Conservation (phyloP, 176 grass and related monocot species). For the Thalia dealbata region DNA sequence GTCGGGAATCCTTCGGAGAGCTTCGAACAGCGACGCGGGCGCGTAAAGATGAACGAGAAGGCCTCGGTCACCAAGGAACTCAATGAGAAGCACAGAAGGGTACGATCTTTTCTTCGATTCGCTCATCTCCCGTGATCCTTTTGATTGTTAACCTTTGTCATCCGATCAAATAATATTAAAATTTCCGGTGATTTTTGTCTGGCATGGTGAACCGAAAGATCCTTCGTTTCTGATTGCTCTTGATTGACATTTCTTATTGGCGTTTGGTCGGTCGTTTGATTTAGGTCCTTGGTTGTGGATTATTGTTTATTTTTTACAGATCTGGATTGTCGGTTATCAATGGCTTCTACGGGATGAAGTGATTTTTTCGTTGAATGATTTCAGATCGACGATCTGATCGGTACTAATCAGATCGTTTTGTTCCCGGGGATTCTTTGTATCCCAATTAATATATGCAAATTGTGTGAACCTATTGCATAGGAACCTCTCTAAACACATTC, state of each 20-base stretch:
- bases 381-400: too few relatives aligned
- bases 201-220: neutral
- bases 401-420: too few relatives aligned
- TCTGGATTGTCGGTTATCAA: too few relatives aligned
- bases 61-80: conserved; percentile 17
- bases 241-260: neutral
- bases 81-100: conserved; percentile 13
- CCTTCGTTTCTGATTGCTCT: neutral
- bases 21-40: neutral
- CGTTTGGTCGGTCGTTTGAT: neutral
- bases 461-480: too few relatives aligned
- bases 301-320: too few relatives aligned
- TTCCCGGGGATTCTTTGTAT: too few relatives aligned
- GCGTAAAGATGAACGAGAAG: conserved; percentile 15
- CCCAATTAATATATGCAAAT: too few relatives aligned
- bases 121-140: neutral
- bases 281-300: neutral
- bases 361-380: too few relatives aligned
- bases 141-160: neutral
- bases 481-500: too few relatives aligned
- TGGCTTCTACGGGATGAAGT: too few relatives aligned
- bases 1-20: too few relatives aligned
- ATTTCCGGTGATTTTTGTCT: neutral
- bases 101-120: neutral
- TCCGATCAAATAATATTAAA: neutral